phyloP scores from a whole-genome alignment of 192 early-diverging fungal genomes.

The Spinellus fusiger region DNA sequence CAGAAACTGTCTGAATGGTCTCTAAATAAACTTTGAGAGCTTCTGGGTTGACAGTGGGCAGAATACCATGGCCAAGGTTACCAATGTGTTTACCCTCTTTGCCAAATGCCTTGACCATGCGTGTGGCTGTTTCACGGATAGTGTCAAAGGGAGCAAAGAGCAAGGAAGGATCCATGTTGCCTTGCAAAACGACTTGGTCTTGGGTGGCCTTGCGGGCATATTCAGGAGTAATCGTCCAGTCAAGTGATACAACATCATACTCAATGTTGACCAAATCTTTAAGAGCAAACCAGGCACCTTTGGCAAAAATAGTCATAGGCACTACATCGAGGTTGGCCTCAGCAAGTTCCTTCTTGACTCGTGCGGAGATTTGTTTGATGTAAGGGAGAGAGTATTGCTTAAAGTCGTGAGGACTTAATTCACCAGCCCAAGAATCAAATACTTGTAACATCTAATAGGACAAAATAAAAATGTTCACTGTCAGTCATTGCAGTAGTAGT shows the following conservation, averaged over 20 bases:
- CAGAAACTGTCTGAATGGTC: constrained; percentile 56
- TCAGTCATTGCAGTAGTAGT: not conserved
- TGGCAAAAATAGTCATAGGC: constrained; percentile 93
- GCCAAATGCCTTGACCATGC: constrained; percentile 83
- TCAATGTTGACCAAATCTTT: constrained; percentile 57
- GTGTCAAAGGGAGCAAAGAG: constrained; percentile 72
- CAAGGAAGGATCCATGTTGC: constrained; percentile 89
- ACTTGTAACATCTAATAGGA: constrained; percentile 79
- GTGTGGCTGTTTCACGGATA: constrained; percentile 64
- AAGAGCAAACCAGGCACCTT: constrained; percentile 85
- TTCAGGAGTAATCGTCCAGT: constrained; percentile 82
- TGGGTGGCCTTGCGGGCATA: constrained; percentile 47
- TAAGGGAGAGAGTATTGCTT: constrained; percentile 86
- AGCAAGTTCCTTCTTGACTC: constrained; percentile 58
- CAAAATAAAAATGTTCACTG: not conserved
- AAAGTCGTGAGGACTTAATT: constrained; percentile 80
- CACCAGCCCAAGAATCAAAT: constrained; percentile 97
- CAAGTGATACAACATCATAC: constrained; percentile 87
- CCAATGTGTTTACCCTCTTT: constrained; percentile 72
- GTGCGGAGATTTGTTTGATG: constrained; percentile 68
- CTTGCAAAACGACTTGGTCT: constrained; percentile 72
- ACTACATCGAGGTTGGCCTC: constrained; percentile 39
- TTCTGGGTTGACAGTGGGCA: constrained; percentile 76
- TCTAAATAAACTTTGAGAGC: constrained; percentile 62
- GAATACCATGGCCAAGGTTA: constrained; percentile 96